Conservation (phyloP, 768 basidiomycete species). For the Gyrodon lividus region DNA sequence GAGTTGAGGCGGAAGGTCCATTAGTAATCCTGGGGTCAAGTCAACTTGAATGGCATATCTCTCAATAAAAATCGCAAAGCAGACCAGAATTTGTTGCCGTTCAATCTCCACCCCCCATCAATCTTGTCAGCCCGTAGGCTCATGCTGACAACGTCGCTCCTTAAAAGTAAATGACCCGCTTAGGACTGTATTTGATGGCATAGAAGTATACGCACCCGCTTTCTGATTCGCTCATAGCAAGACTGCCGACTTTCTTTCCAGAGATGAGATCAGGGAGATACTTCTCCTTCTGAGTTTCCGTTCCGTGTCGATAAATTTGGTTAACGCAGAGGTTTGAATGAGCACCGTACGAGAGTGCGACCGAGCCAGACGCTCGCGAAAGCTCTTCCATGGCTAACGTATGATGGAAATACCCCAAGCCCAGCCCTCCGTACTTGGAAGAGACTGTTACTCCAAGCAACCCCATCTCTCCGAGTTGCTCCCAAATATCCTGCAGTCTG, state of each 20-base stretch:
- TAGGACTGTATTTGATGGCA: not conserved
- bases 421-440: constrained; percentile 78
- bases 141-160: constrained; percentile 96
- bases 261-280: constrained; percentile 80
- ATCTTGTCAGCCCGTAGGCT: constrained; percentile 76
- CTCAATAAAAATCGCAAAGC: not conserved
- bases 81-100: constrained; percentile 93
- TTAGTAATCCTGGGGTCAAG: constrained; percentile 81
- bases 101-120: constrained; percentile 73
- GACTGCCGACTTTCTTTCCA: constrained; percentile 81
- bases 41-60: not conserved
- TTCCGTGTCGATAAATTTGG: constrained; percentile 84
- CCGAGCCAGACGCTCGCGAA: constrained; percentile 86
- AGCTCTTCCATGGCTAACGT: constrained; percentile 94
- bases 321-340: constrained; percentile 90
- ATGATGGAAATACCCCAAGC: constrained; percentile 82
- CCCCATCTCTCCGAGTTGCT: constrained; percentile 90
- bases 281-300: constrained; percentile 72
- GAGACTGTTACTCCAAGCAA: constrained; percentile 85
- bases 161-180: constrained; percentile 9
- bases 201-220: constrained; percentile 47
- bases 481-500: constrained; percentile 70
- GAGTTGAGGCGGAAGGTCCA: constrained; percentile 85
- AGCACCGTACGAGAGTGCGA: constrained; percentile 89
- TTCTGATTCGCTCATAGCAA: constrained; percentile 94